Base-by-base conservation (phyloP, 495 filamentous ascomycete species). In the Hypoxylon perforatum region DNA sequence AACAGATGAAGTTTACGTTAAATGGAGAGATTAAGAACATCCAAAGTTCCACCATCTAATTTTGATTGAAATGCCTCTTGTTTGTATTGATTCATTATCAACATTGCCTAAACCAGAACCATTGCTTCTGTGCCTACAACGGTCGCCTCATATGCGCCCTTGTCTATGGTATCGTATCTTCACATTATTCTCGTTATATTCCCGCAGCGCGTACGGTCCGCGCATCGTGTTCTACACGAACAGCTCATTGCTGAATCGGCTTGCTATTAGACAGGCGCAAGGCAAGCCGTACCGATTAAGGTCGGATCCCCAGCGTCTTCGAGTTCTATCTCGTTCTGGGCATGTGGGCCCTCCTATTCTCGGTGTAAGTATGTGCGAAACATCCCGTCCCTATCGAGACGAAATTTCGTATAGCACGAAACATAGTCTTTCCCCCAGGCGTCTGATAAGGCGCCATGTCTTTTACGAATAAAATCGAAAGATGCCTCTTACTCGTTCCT, bases 1-100 rank as follows among this genome's bases (percentile, higher is more conserved):
- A 68, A 98, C 94, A 10, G 94, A 98, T 76, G 94, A 96, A 76
- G 94, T 98, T 10, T 86, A 90, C 65, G 89, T 97, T 28, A 89
- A 92, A 75, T 98, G 94, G 94, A 86, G 94, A 75, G 89, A 93
- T 70, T 92, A 76, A 85, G n/a, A 36, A 44, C 19, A 30, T 2
- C 49, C 38, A 10, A 21, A 19, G 15, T 35, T 14, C 25, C 6
- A 0, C 14, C 14, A 18, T 1, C 28, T 9, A 25, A n/a, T 14
- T 56, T 44, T 57, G 53, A 56, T 39, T 45, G 19, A 12, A 22
- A 17, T 44, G 23, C 6, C n/a, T 19, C 17, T 51, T 49, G 7
- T 17, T n/a, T 17, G 3, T 38, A 33, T 50, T 23, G 18, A 56
- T 60, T 60, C 44, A 33, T 60, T 49, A 60, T 57, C 22, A 25